Percentiles rank a stretch among this genome's conserved stretches.
Evolutionary conservation across 371 early-diverging fungal genomes (phyloP).

Genomic region (Rhizopus stolonifer): DNA sequence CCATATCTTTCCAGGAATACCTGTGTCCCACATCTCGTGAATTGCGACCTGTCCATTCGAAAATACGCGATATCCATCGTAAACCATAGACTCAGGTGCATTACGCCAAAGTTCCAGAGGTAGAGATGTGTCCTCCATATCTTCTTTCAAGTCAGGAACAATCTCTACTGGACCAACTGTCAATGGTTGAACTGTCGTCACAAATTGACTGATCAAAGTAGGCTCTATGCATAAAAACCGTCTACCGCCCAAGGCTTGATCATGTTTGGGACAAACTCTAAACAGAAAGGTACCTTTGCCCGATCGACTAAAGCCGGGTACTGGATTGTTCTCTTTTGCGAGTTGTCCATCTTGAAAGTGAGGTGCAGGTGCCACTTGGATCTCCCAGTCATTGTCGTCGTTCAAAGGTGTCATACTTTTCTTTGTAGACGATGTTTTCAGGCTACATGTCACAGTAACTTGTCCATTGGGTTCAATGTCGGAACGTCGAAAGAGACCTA

Average conservation of each 20-base stretch:
- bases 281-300: conserved; percentile 54
- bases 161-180: conserved; percentile 48
- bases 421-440: conserved; percentile 12
- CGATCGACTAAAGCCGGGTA: conserved; percentile 41
- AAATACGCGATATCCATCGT: conserved; percentile 40
- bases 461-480: conserved; percentile 39
- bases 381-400: conserved; percentile 7
- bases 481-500: conserved; percentile 40
- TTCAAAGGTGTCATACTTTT: conserved; percentile 13
- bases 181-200: conserved; percentile 35
- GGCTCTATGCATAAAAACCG: conserved; percentile 24
- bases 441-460: conserved; percentile 25
- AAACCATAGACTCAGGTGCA: conserved; percentile 24
- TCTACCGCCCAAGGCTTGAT: not conserved
- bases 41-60: conserved; percentile 31
- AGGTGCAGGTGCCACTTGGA: conserved; percentile 17
- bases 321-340: not conserved
- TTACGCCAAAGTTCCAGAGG: conserved; percentile 34
- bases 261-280: conserved; percentile 23
- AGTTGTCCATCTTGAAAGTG: conserved; percentile 10
- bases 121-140: conserved; percentile 1
- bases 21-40: conserved; percentile 57
- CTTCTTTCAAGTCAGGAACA: not conserved
- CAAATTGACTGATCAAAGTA: conserved; percentile 10
- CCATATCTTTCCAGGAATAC: conserved; percentile 67